Conservation (phyloP, 805 yeast genomes). For the Suhomyces pyralidae region DNA sequence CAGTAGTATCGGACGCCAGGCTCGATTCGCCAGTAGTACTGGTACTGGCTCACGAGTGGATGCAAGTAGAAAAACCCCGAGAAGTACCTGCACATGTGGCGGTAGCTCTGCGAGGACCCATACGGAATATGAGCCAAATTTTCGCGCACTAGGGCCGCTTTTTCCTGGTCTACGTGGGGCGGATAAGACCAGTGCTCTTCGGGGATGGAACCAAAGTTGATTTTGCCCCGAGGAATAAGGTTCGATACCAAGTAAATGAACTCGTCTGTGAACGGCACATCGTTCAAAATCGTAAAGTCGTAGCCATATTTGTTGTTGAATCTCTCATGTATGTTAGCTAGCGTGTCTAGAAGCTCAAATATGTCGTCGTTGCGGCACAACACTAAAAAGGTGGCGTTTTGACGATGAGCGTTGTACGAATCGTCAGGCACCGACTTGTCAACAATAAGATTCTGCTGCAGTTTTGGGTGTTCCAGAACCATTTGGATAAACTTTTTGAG, state of each 20-base stretch:
- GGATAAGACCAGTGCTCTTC: conserved; percentile 59
- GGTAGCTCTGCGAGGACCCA: conserved; percentile 62
- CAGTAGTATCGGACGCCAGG: conserved; percentile 69
- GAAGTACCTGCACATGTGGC: conserved; percentile 83
- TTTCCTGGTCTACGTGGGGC: conserved; percentile 44
- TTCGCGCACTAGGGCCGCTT: conserved; percentile 46
- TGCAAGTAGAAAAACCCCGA: conserved; percentile 62
- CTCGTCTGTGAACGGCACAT: conserved; percentile 55
- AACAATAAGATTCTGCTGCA: background rate
- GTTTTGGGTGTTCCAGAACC: background rate
- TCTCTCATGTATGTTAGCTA: conserved; percentile 79
- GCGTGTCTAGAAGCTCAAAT: conserved; percentile 53
- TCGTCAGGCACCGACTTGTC: conserved; percentile 4
- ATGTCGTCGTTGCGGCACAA: conserved; percentile 69
- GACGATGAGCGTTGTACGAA: conserved; percentile 20
- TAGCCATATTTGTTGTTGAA: conserved; percentile 72
- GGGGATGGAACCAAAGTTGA: conserved; percentile 42
- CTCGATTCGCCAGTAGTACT: conserved; percentile 80
- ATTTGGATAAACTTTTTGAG: background rate
- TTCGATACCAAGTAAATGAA: conserved; percentile 65
- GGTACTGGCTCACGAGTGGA: conserved; percentile 57
- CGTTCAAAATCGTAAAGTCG: conserved; percentile 80
- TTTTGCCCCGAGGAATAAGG: conserved; percentile 74
- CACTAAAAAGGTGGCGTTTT: conserved; percentile 66
- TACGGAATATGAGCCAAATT: conserved; percentile 53